Conservation (phyloP, 202 grass and related monocot species). For the Saccharum hybrid region DNA sequence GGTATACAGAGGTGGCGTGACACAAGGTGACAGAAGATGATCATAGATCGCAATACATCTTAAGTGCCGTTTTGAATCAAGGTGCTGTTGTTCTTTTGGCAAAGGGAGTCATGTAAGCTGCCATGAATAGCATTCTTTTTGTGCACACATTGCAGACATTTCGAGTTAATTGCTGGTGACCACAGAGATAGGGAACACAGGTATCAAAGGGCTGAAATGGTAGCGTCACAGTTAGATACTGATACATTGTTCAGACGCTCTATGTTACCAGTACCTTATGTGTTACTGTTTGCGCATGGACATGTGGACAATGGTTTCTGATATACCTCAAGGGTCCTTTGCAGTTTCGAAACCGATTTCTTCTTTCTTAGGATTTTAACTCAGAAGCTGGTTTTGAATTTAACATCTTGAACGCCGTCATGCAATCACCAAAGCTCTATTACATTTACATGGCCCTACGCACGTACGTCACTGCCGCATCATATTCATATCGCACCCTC, state of each 20-base stretch:
- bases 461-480: background rate
- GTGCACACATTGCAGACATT: background rate
- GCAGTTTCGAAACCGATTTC: background rate
- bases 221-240: background rate
- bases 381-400: background rate
- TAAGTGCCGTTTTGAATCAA: constrained; percentile 22
- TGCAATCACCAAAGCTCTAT: background rate
- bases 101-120: constrained; percentile 15
- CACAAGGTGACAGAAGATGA: constrained; percentile 36
- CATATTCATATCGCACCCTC: background rate
- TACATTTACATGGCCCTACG: background rate
- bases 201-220: constrained; percentile 15
- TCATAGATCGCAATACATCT: constrained; percentile 20
- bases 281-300: background rate
- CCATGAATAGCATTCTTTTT: constrained; percentile 34
- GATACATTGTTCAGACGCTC: constrained; percentile 2
- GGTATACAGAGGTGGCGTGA: constrained; percentile 25
- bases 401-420: background rate
- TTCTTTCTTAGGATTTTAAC: background rate
- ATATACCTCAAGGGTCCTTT: no score
- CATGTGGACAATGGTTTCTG: background rate
- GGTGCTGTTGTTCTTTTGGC: constrained; percentile 27
- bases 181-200: constrained; percentile 19
- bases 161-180: background rate
- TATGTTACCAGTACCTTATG: background rate